Evolutionary conservation across 1,284 basidiomycete species (phyloP).

Genomic region (Heliocybe sulcata): DNA sequence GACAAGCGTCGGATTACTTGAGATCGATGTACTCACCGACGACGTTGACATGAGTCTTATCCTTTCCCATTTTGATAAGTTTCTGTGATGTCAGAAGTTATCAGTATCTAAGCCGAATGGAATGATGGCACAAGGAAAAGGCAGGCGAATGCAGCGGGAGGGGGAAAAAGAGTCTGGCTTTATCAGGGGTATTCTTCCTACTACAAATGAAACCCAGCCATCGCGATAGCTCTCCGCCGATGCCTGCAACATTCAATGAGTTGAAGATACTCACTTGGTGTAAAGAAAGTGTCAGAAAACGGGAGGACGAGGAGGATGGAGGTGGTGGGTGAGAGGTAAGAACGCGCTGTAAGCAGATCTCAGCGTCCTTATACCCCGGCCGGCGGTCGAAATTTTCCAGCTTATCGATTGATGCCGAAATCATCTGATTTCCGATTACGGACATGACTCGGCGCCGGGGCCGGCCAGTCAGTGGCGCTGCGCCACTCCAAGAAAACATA

Average conservation of each 20-base stretch:
- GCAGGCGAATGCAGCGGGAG: constrained; percentile 11
- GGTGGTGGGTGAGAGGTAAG: constrained; percentile 24
- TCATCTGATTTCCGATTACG: constrained; percentile 1
- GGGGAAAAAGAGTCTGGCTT: constrained; percentile 11
- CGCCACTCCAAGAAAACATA: neutral
- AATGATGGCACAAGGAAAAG: too few relatives aligned
- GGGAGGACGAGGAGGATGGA: constrained; percentile 21
- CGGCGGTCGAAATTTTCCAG: constrained; percentile 25
- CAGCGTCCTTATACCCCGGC: constrained; percentile 25
- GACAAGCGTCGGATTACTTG: neutral
- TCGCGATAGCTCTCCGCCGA: neutral
- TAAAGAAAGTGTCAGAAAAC: constrained; percentile 20
- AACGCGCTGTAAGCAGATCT: constrained; percentile 22
- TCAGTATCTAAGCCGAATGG: constrained; percentile 24
- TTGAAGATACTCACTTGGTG: constrained; percentile 1
- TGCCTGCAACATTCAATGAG: neutral
- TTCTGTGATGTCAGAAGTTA: constrained; percentile 26
- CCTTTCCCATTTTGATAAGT: constrained; percentile 79
- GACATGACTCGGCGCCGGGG: constrained; percentile 18
- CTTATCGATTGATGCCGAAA: constrained; percentile 28
- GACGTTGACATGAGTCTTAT: constrained; percentile 87
- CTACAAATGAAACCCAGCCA: neutral
- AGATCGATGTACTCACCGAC: constrained; percentile 55
- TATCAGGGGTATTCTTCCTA: neutral
- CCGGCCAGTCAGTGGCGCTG: constrained; percentile 10